phyloP scores from a whole-genome alignment of 495 filamentous ascomycete species.

The Talaromyces stipitatus region DNA sequence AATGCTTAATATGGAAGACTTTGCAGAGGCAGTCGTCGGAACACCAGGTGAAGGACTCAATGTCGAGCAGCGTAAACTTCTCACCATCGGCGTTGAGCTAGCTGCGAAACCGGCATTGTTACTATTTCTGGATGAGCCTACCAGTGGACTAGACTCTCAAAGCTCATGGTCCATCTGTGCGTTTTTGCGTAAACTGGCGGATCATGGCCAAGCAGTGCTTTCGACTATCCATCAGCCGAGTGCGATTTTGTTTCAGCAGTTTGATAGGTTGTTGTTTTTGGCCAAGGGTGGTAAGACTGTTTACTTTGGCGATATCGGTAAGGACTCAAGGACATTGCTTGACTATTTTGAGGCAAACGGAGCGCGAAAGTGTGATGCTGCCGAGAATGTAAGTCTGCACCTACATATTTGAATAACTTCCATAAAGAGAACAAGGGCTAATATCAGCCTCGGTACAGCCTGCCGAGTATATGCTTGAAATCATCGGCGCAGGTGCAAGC shows the following conservation, averaged over 20 bases:
- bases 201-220: constrained; percentile 84
- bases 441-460: constrained; percentile 72
- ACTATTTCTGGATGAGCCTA: constrained; percentile 86
- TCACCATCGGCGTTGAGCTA: constrained; percentile 89
- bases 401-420: background rate
- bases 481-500: constrained; percentile 87
- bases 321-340: constrained; percentile 64
- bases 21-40: constrained; percentile 36
- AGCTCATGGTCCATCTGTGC: constrained; percentile 86
- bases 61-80: constrained; percentile 82
- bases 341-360: constrained; percentile 80
- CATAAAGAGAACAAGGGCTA: background rate
- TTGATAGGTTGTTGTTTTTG: constrained; percentile 83
- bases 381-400: constrained; percentile 38
- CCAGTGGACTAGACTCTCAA: constrained; percentile 80
- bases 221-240: constrained; percentile 97
- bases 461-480: constrained; percentile 95
- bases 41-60: constrained; percentile 65
- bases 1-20: constrained; percentile 43
- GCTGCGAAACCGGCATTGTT: constrained; percentile 80
- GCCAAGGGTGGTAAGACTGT: constrained; percentile 75
- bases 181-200: constrained; percentile 78
- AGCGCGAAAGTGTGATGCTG: constrained; percentile 56
- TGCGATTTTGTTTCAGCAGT: constrained; percentile 89
- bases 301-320: constrained; percentile 85